A percentile compares a stretch with the other conserved stretches of the same genome.
These are phyloP conservation scores for Colletotrichum sublineola DNA, from an alignment of 2,329 filamentous ascomycete species.

Conservation along the genomic window DNA sequence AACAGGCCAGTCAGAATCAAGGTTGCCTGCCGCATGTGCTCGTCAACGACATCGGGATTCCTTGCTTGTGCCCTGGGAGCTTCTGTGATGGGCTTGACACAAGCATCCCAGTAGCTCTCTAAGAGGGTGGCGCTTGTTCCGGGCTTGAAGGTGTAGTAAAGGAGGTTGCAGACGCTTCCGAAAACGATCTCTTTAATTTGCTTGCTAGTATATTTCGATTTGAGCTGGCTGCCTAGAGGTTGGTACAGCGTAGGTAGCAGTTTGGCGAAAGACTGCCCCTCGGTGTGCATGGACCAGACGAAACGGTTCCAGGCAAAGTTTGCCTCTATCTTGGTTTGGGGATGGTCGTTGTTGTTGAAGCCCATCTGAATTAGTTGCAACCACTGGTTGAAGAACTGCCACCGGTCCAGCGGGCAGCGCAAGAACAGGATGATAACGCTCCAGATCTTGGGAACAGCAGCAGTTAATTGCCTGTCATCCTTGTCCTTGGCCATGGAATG, in stretches of 20 bases:
- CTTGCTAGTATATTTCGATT: constrained; percentile 71
- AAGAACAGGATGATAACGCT: constrained; percentile 84
- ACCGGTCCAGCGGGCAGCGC: constrained; percentile 74
- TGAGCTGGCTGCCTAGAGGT: constrained; percentile 77
- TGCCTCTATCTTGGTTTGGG: constrained; percentile 78
- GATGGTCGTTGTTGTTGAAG: constrained; percentile 81
- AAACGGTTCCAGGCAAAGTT: constrained; percentile 90
- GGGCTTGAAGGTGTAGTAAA: constrained; percentile 87
- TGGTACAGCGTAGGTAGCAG: constrained; percentile 69
- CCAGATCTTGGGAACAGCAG: constrained; percentile 89
- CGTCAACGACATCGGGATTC: constrained; percentile 57
- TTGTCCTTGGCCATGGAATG: constrained; percentile 76
- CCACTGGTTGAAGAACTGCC: constrained; percentile 82
- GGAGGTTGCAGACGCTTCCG: constrained; percentile 81
- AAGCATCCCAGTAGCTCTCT: constrained; percentile 83
- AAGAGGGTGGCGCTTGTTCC: constrained; percentile 73
- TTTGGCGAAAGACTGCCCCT: constrained; percentile 69
- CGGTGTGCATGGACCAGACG: constrained; percentile 78
- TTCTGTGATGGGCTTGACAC: constrained; percentile 71
- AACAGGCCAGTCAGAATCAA: constrained; percentile 80
- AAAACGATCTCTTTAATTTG: constrained; percentile 70
- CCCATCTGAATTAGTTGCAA: constrained; percentile 83
- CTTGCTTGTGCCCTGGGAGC: constrained; percentile 50
- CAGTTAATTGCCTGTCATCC: constrained; percentile 63
- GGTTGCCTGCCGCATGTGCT: constrained; percentile 70